Evolutionary conservation across 2,329 filamentous ascomycete genomes (phyloP).

Genomic region (Fusarium heterosporum): DNA sequence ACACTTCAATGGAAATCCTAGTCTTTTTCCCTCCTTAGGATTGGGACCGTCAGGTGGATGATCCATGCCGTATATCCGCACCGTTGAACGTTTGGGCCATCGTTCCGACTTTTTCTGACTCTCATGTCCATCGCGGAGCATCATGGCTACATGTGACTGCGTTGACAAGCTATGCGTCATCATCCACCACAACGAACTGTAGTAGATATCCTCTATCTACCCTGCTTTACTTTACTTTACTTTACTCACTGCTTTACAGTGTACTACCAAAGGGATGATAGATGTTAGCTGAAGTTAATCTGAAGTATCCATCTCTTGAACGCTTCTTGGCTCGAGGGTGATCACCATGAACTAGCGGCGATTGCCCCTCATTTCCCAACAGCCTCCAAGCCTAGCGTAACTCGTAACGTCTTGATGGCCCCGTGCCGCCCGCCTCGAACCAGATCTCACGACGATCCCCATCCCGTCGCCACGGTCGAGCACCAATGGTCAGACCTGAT

Average conservation of each 20-base stretch:
- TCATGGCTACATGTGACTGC: too few relatives aligned
- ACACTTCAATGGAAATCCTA: not conserved
- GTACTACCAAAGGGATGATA: too few relatives aligned
- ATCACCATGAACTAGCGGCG: too few relatives aligned
- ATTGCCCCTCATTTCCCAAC: not conserved
- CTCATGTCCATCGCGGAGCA: too few relatives aligned
- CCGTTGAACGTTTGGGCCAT: not conserved
- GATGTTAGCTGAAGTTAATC: too few relatives aligned
- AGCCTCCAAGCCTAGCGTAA: not conserved
- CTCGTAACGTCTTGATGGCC: not conserved
- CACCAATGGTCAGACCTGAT: not conserved
- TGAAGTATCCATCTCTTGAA: too few relatives aligned
- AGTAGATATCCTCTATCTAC: too few relatives aligned
- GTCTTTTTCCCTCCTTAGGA: not conserved
- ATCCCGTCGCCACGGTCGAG: not conserved
- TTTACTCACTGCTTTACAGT: too few relatives aligned
- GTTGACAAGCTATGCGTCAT: too few relatives aligned
- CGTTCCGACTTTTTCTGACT: not conserved
- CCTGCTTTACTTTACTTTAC: too few relatives aligned
- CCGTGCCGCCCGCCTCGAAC: not conserved
- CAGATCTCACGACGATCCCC: not conserved
- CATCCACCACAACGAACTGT: too few relatives aligned
- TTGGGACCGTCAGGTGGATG: not conserved
- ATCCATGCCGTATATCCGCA: slow-evolving; percentile 7
- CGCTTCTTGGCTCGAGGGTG: too few relatives aligned